phyloP scores from a whole-genome alignment of 2,329 filamentous ascomycete genomes.

The Exophiala sideris region DNA sequence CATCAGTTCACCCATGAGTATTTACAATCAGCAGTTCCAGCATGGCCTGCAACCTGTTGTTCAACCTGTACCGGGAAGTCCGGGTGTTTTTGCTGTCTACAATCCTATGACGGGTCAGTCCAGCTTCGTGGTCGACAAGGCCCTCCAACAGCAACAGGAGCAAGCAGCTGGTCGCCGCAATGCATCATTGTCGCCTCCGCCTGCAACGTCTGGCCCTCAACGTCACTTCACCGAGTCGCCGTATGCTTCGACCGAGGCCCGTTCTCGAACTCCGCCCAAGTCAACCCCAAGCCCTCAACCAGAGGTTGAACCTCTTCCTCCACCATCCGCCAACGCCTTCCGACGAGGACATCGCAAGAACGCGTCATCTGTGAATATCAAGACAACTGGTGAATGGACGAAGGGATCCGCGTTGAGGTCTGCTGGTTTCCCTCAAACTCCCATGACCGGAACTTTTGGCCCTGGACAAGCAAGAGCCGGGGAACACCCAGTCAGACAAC shows the following conservation, averaged over 20 bases:
- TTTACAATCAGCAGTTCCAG: conserved; percentile 65
- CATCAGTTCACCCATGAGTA: conserved; percentile 53
- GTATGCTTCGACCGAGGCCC: conserved; percentile 45
- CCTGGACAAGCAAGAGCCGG: conserved; percentile 90
- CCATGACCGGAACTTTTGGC: conserved; percentile 79
- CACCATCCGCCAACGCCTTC: conserved; percentile 86
- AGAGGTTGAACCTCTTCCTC: conserved; percentile 70
- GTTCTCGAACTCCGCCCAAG: conserved; percentile 63
- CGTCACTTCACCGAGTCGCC: conserved; percentile 76
- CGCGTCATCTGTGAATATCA: conserved; percentile 62
- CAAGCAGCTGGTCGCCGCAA: conserved; percentile 15
- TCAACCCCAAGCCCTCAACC: conserved; percentile 66
- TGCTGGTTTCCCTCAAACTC: conserved; percentile 73
- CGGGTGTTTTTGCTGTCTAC: conserved; percentile 77
- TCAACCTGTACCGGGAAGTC: conserved; percentile 63
- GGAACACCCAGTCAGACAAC: conserved; percentile 90
- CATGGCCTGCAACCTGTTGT: conserved; percentile 64
- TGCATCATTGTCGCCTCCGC: conserved; percentile 37
- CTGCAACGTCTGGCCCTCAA: conserved; percentile 62
- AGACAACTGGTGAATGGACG: conserved; percentile 47
- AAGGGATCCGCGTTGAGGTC: conserved; percentile 72
- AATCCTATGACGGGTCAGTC: conserved; percentile 84
- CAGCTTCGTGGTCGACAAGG: conserved; percentile 72
- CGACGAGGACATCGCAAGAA: conserved; percentile 92
- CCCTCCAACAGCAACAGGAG: conserved; percentile 51